Base-by-base conservation (phyloP, 2,329 filamentous ascomycete species). In the Claviceps digitariae region DNA sequence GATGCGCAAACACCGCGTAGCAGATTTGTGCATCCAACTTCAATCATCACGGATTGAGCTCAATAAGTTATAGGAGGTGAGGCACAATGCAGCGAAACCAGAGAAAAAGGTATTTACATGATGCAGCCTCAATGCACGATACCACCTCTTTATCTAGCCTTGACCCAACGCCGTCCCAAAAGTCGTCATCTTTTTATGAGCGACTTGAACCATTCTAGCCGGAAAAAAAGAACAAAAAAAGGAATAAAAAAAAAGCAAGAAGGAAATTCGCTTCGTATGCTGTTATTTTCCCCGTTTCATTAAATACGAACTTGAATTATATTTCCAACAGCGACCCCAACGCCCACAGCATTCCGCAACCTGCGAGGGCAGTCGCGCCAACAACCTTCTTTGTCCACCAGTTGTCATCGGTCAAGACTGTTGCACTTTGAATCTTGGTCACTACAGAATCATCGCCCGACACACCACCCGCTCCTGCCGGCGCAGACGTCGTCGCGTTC, bases 351-450 rank as follows among this genome's bases (percentile, higher is more conserved):
- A 79, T 64, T 10, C 74, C 76, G 60, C 81, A 84, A 1, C 79
- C 81, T n/a, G 73, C 76, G 51, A 86, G 67, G 8, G 79, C 78
- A 21, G 78, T 77, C 4, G 76, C 78, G n/a, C 82, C 82, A 31
- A 79, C 67, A 2, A 77, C 67, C 66, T 82, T 84, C 70, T 82
- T 85, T 2, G 72, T 77, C 75, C 80, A 84, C 79, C 82, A 86
- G 52, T 79, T 77, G 36, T 82, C 77, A 52, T 84, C 80, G 2
- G 77, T 82, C 50, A 85, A 67, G 34, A 84, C 79, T 60, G 79
- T 84, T 13, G 81, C 64, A 29, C 64, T 61, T 52, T 63, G 66
- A 2, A 66, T 51, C 56, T 64, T 70, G 50, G 57, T 66, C 12
- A 56, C 62, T 20, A 45, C 31, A 3, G 17, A 38, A 38, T 17